Conservation (phyloP, 352 stramenopile genomes). For the Peronospora farinosa region DNA sequence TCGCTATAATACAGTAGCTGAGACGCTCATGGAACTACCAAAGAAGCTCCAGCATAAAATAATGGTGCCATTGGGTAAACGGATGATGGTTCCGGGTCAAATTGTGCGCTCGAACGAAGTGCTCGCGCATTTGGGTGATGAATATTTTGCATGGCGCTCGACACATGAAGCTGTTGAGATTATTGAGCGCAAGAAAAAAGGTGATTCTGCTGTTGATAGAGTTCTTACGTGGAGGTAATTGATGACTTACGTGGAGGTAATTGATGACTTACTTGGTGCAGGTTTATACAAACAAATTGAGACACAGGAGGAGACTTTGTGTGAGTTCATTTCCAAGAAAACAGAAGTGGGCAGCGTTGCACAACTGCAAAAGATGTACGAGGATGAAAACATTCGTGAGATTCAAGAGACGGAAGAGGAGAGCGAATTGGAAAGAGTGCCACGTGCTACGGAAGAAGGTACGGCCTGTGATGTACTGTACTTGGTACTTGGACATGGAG, state of each 20-base stretch:
- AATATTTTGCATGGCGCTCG: slow-evolving; percentile 78
- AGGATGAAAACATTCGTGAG: slow-evolving; percentile 79
- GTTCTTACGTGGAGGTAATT: not conserved
- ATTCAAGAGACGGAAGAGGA: slow-evolving; percentile 81
- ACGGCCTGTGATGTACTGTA: not conserved
- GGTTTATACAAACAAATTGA: slow-evolving; percentile 50
- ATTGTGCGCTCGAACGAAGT: slow-evolving; percentile 84
- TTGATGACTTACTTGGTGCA: slow-evolving; percentile 9
- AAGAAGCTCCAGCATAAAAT: slow-evolving; percentile 74
- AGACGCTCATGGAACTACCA: slow-evolving; percentile 57
- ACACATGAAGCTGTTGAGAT: slow-evolving; percentile 50
- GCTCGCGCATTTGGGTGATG: slow-evolving; percentile 69
- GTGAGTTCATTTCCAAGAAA: slow-evolving; percentile 52
- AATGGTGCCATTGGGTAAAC: slow-evolving; percentile 82
- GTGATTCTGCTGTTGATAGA: slow-evolving; percentile 18
- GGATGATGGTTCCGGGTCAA: slow-evolving; percentile 75
- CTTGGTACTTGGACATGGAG: not conserved
- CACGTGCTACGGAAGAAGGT: slow-evolving; percentile 59
- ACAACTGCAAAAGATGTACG: slow-evolving; percentile 79
- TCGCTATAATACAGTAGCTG: slow-evolving; percentile 45
- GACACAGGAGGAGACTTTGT: slow-evolving; percentile 39
- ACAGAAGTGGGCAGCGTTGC: slow-evolving; percentile 56
- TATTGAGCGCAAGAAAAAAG: slow-evolving; percentile 74
- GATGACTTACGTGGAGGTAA: not conserved
- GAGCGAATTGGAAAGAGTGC: slow-evolving; percentile 41